Base-by-base conservation (phyloP, 768 basidiomycete genomes). In the Tylopilus subfusipes region DNA sequence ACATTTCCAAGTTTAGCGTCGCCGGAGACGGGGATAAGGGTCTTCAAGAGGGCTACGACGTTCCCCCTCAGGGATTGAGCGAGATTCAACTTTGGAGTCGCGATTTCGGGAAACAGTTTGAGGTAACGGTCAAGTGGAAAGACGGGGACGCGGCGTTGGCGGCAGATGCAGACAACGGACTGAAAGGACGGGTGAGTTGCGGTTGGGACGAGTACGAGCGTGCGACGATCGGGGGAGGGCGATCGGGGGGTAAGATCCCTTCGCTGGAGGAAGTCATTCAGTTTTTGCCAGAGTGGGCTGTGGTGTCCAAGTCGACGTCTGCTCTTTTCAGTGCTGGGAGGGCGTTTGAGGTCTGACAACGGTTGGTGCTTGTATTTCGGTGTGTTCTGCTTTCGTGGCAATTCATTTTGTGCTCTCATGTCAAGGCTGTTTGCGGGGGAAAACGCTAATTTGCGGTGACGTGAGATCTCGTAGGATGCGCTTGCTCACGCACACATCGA, bases 191-290 rank as follows among this genome's bases (percentile, higher is more conserved):
- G 4, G 75, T 83, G 21, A 80, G 78, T 18, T 86, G 85, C 56
- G 79, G 81, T 51, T 88, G 85, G 82, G 79, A 76, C n/a, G 86
- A 89, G 63, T 83, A 84, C 59, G 79, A 81, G 67, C 80, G 80
- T 60, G 82, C 66, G 40, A 78, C 75, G 57, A 65, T 81, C 13
- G 82, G 81, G 39, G 72, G 76, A 56, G 75, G 75, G 18, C 18
- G 56, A 16, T 59, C 60, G 42, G 65, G 64, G 19, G 76, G 69
- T 29, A 78, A 74, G 70, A 86, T 90, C 19, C 87, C 88, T 5
- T 86, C 87, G 3, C 73, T 81, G 43, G 86, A 89, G 64, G 88
- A 90, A 63, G 77, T 81, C 25, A 63, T 88, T 8, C 63, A 68
- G 8, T 86, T 85, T 66, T 66, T 88, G 54, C 88, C 88, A 19